Evolutionary conservation across 1,284 basidiomycete species (phyloP).

Genomic region (Wallemia ichthyophaga): DNA sequence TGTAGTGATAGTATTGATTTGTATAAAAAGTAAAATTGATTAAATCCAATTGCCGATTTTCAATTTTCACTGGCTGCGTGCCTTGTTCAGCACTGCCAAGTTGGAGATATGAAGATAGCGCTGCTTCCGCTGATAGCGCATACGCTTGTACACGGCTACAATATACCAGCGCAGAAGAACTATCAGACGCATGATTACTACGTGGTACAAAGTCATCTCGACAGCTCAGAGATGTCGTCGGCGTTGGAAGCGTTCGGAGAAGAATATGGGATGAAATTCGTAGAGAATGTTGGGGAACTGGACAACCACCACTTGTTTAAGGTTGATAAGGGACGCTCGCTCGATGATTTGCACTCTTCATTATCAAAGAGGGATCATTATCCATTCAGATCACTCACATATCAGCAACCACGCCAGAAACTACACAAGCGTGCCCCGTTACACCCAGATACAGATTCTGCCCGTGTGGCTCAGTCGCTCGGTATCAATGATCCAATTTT

Average conservation of each 20-base stretch:
- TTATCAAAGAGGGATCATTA: constrained; percentile 16
- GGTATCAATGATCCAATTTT: constrained; percentile 67
- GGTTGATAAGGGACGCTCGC: constrained; percentile 23
- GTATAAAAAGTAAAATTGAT: neutral
- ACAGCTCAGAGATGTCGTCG: constrained; percentile 23
- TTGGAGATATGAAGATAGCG: neutral
- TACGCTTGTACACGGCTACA: neutral
- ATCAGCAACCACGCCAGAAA: constrained; percentile 15
- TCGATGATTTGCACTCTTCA: constrained; percentile 21
- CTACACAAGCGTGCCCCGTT: neutral
- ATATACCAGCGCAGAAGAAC: neutral
- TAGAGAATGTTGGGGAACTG: constrained; percentile 66
- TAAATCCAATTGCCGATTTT: neutral
- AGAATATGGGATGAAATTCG: constrained; percentile 46
- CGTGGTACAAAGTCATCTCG: constrained; percentile 36
- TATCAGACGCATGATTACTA: constrained; percentile 74
- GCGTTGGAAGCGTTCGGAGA: constrained; percentile 19
- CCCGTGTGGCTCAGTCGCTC: constrained; percentile 19
- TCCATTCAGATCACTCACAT: constrained; percentile 11
- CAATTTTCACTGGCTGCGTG: neutral
- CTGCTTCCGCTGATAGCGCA: neutral
- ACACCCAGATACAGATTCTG: constrained; percentile 23
- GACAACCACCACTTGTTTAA: constrained; percentile 60
- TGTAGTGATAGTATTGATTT: neutral
- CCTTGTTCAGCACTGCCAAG: neutral